Evolutionary conservation across 805 yeast species (phyloP).

Genomic region (Teunomyces gatunensis): DNA sequence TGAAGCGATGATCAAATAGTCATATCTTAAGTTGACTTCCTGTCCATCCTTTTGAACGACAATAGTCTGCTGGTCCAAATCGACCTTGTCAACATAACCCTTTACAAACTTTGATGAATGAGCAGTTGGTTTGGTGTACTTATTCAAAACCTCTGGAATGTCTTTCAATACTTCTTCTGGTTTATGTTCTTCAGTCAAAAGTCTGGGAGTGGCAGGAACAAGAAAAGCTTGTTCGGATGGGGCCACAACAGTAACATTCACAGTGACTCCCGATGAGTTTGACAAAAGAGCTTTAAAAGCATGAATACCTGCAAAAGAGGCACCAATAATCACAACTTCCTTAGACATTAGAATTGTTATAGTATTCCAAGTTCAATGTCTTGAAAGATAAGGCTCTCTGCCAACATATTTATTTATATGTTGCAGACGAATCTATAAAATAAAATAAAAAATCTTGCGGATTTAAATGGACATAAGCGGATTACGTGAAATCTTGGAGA

Average conservation of each 20-base stretch:
- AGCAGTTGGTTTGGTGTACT: slow-evolving; percentile 12
- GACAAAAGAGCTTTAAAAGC: slow-evolving; percentile 23
- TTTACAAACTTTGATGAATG: slow-evolving; percentile 17
- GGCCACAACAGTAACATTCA: slow-evolving; percentile 22
- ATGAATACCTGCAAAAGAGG: slow-evolving; percentile 29
- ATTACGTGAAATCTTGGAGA: neutral
- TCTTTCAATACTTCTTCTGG: slow-evolving; percentile 16
- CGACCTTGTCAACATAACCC: slow-evolving; percentile 24
- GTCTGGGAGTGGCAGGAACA: slow-evolving; percentile 30
- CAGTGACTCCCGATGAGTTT: slow-evolving; percentile 5
- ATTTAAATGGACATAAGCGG: neutral
- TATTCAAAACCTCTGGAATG: slow-evolving; percentile 16
- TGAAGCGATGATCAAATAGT: slow-evolving; percentile 34
- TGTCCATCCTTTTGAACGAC: slow-evolving; percentile 9
- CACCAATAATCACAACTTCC: slow-evolving; percentile 34
- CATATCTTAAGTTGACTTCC: slow-evolving; percentile 18
- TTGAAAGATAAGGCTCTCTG: neutral
- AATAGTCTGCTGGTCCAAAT: slow-evolving; percentile 22
- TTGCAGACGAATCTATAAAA: no score
- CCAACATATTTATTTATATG: no score
- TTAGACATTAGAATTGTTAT: slow-evolving; percentile 2
- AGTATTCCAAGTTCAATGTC: no score
- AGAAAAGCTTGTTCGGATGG: slow-evolving; percentile 23
- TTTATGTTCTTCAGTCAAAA: slow-evolving; percentile 24
- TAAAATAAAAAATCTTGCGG: neutral